These are phyloP conservation scores for Didymella arachidicola DNA, from an alignment of 2,329 filamentous ascomycete species.

Conservation along the genomic window DNA sequence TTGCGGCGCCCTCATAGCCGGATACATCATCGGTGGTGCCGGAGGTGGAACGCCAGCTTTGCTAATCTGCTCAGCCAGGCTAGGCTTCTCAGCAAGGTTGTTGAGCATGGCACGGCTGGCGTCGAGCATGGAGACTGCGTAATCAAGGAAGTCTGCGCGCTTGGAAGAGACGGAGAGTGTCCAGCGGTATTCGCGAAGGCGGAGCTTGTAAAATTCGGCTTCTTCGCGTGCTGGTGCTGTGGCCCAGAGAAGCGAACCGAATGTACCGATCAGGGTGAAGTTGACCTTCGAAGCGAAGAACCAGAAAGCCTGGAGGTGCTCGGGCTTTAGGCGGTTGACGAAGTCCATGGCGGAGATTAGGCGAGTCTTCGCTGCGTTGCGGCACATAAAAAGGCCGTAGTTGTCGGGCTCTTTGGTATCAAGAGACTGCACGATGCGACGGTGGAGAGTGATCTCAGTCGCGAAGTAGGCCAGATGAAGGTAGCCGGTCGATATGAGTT, in stretches of 20 bases:
- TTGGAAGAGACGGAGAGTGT: conserved; percentile 86
- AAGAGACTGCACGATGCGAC: conserved; percentile 86
- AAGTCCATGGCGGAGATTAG: conserved; percentile 98
- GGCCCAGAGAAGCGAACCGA: conserved; percentile 87
- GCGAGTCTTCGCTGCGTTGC: conserved; percentile 90
- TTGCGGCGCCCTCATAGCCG: conserved; percentile 33
- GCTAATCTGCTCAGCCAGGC: conserved; percentile 49
- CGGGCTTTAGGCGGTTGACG: conserved; percentile 87
- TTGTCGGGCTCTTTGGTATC: conserved; percentile 66
- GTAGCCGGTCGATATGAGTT: conserved; percentile 63
- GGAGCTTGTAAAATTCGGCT: conserved; percentile 87
- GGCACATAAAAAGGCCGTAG: conserved; percentile 90
- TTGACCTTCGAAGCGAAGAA: conserved; percentile 87
- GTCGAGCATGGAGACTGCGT: conserved; percentile 56
- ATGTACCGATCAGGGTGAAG: conserved; percentile 93
- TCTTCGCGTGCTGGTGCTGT: conserved; percentile 88
- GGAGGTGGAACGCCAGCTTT: conserved; percentile 49
- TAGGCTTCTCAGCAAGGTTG: conserved; percentile 56
- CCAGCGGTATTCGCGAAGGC: conserved; percentile 91
- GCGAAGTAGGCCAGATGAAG: conserved; percentile 93
- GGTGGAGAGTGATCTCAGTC: conserved; percentile 90
- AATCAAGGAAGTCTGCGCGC: conserved; percentile 62
- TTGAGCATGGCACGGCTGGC: conserved; percentile 55
- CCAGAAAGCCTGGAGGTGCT: conserved; percentile 92
- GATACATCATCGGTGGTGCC: conserved; percentile 33